A percentile compares a stretch with the other conserved stretches of the same genome.
Conservation (phyloP, 305 asterid species). For the Solanum chacoense region DNA sequence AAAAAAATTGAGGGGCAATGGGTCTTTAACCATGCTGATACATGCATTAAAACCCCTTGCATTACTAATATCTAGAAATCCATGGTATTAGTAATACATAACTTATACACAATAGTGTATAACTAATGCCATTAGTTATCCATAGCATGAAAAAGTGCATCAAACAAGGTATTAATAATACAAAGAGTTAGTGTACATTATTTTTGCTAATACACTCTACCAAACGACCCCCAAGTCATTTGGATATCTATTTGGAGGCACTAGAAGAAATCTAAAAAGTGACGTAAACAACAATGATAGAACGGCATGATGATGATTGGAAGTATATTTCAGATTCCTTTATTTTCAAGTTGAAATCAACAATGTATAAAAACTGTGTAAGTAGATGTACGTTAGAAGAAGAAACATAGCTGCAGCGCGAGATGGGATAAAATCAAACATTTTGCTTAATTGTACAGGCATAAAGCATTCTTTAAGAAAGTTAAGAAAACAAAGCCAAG, state of each 20-base stretch:
- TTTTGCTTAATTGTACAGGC: neutral
- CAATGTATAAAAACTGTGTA: neutral
- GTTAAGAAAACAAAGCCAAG: neutral
- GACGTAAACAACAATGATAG: slow-evolving; percentile 57
- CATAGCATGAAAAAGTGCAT: too few species aligned
- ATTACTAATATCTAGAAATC: too few species aligned
- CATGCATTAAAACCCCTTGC: too few species aligned
- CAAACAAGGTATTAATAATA: too few species aligned
- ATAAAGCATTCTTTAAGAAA: neutral
- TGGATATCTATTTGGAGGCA: slow-evolving; percentile 45
- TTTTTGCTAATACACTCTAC: too few species aligned
- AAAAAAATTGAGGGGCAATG: too few species aligned
- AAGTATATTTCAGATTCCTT: slow-evolving; percentile 51
- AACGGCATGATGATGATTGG: slow-evolving; percentile 54
- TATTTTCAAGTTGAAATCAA: slow-evolving; percentile 32
- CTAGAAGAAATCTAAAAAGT: slow-evolving; percentile 49
- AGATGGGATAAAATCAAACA: neutral
- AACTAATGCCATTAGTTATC: too few species aligned
- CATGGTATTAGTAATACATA: too few species aligned
- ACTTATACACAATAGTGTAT: too few species aligned
- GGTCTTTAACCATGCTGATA: too few species aligned
- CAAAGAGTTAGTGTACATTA: too few species aligned
- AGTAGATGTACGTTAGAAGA: neutral
- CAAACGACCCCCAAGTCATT: slow-evolving; percentile 21
- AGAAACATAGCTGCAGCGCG: neutral